A percentile compares a stretch with the other conserved stretches of the same genome.
Evolutionary conservation across 2,329 filamentous ascomycete genomes (phyloP).

Genomic region (Fusarium odoratissimum): DNA sequence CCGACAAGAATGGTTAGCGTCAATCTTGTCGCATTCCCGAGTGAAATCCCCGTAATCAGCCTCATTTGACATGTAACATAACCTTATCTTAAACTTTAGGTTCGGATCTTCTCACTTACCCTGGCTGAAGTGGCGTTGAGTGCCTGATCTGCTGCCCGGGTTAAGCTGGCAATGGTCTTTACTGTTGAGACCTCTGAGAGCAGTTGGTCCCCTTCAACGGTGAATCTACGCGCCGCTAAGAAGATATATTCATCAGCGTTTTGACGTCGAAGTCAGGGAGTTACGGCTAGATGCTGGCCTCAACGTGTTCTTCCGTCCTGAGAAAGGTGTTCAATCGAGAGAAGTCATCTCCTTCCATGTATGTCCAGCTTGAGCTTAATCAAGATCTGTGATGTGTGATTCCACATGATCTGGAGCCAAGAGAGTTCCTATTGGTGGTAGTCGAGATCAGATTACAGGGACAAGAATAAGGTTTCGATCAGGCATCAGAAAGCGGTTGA

Average conservation of each 20-base stretch:
- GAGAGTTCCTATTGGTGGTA: not conserved
- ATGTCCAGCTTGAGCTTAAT: not conserved
- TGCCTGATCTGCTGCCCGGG: fast-evolving
- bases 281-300: too few species aligned
- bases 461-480: not conserved
- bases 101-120: not conserved
- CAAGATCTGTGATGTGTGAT: not conserved
- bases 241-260: not conserved
- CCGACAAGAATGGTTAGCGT: not conserved
- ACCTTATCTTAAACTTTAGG: not conserved
- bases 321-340: too few species aligned
- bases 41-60: not conserved
- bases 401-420: not conserved
- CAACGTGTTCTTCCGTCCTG: too few species aligned
- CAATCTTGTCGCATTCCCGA: not conserved
- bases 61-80: not conserved
- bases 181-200: not conserved
- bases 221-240: not conserved
- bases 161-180: fast-evolving
- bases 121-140: too few species aligned
- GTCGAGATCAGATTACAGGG: not conserved
- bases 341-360: too few species aligned
- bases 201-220: too few species aligned
- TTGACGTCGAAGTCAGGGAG: fast-evolving
- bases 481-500: not conserved